Conservation (phyloP, 177 flowering plant species). For the Vitis hybrid region DNA sequence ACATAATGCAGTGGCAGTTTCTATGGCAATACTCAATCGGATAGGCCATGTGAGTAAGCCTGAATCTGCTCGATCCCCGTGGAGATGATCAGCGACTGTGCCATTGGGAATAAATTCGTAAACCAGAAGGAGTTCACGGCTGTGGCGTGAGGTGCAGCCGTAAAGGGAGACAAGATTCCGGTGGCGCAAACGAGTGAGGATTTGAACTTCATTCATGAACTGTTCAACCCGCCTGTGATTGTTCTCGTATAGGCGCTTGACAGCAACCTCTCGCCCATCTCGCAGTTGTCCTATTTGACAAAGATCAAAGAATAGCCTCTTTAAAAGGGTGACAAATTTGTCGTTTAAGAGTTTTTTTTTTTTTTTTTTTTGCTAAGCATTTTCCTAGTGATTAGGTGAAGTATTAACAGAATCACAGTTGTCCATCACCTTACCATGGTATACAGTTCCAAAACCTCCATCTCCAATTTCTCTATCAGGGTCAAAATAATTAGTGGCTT, state of each 20-base stretch:
- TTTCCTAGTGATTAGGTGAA: no score
- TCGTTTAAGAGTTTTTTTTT: no score
- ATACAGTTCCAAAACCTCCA: constrained; percentile 81
- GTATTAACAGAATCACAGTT: no score
- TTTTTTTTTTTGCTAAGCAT: neutral
- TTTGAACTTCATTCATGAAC: constrained; percentile 71
- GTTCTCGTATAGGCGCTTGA: constrained; percentile 72
- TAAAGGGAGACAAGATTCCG: constrained; percentile 68
- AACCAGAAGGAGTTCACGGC: constrained; percentile 80
- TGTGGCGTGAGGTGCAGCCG: constrained; percentile 72
- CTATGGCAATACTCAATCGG: constrained; percentile 68
- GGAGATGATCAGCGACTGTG: constrained; percentile 77
- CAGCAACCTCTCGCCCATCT: constrained; percentile 83
- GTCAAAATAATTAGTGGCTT: constrained; percentile 68
- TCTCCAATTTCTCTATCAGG: constrained; percentile 60
- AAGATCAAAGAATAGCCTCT: neutral
- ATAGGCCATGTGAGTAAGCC: constrained; percentile 52
- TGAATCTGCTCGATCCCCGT: constrained; percentile 41
- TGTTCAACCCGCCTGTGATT: constrained; percentile 62
- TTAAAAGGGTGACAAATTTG: neutral
- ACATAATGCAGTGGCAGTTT: constrained; percentile 67
- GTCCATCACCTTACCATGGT: constrained; percentile 45
- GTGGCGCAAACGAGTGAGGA: constrained; percentile 64
- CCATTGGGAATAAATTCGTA: constrained; percentile 75
- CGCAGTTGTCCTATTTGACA: constrained; percentile 46